A percentile compares a stretch with the other conserved stretches of the same genome.
phyloP scores from a whole-genome alignment of 1,284 basidiomycete species.

The Melampsora americana region DNA sequence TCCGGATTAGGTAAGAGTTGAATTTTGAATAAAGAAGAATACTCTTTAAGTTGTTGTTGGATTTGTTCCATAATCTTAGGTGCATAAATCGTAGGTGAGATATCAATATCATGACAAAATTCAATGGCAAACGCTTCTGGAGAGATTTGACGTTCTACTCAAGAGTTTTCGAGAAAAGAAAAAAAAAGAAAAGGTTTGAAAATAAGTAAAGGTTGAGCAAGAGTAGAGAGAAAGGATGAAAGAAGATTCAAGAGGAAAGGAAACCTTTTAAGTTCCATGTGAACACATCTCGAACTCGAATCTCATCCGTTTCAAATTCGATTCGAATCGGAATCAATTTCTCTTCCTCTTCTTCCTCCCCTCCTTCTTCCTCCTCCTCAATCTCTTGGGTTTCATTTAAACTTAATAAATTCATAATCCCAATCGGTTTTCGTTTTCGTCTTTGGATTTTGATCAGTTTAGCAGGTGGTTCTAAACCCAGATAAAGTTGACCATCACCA shows the following conservation, averaged over 20 bases:
- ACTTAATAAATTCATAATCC: constrained; percentile 20
- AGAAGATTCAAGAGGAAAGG: constrained; percentile 17
- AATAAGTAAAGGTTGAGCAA: too few species aligned
- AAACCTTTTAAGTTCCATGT: constrained; percentile 86
- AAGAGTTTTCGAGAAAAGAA: background rate
- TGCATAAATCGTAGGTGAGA: constrained; percentile 66
- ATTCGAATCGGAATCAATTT: constrained; percentile 85
- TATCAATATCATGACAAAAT: constrained; percentile 82
- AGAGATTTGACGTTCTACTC: constrained; percentile 64
- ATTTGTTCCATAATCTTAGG: constrained; percentile 81
- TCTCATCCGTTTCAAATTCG: constrained; percentile 86
- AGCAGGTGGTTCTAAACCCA: constrained; percentile 78
- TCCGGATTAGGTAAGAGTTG: constrained; percentile 53
- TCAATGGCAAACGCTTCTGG: constrained; percentile 78
- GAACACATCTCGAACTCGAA: constrained; percentile 88
- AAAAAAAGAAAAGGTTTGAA: too few species aligned
- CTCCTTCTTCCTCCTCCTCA: constrained; percentile 60
- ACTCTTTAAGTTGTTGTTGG: constrained; percentile 81
- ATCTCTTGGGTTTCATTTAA: constrained; percentile 60
- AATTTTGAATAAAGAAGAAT: constrained; percentile 72
- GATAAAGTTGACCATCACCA: constrained; percentile 70
- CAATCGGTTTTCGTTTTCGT: background rate
- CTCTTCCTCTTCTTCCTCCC: constrained; percentile 7
- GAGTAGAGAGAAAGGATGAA: background rate
- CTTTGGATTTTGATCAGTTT: constrained; percentile 67